A percentile compares a stretch with the other conserved stretches of the same genome.
Conservation (phyloP, 192 early-diverging fungal species). For the Rhizoclosmatium sp. region DNA sequence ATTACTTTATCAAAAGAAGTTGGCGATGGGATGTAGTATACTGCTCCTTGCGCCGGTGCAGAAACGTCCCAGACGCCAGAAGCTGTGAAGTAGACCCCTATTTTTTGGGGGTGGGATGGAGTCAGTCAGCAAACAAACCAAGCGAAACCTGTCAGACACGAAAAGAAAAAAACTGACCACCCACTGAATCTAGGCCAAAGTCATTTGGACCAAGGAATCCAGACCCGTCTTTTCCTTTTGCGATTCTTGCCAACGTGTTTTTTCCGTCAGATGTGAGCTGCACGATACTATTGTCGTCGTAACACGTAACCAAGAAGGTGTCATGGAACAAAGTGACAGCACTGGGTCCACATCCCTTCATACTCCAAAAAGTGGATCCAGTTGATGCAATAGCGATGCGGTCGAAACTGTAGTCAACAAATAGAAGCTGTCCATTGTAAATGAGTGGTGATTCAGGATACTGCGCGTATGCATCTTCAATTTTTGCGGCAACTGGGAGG, state of each 20-base stretch:
- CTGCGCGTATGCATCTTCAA: neutral
- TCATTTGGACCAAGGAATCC: conserved; percentile 2
- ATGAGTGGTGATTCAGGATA: conserved; percentile 3
- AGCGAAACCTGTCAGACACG: too few relatives aligned
- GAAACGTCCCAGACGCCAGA: neutral
- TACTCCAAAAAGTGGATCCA: neutral
- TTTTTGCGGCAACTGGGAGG: neutral
- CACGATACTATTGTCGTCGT: conserved; percentile 6
- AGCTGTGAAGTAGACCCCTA: neutral
- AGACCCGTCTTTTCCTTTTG: neutral
- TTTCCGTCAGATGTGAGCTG: neutral
- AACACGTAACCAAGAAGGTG: conserved; percentile 13
- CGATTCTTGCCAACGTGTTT: neutral
- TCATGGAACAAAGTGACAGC: neutral
- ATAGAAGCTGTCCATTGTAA: neutral
- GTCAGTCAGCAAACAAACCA: too few relatives aligned
- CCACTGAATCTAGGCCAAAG: neutral
- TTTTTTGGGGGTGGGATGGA: too few relatives aligned
- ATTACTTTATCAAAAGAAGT: neutral
- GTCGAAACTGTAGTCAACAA: neutral
- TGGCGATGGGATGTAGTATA: neutral
- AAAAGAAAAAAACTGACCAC: neutral
- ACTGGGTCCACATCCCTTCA: neutral
- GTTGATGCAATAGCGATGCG: neutral
- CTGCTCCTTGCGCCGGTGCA: neutral